A percentile compares a stretch with the other conserved stretches of the same genome.
Conservation (phyloP, 1,284 basidiomycete genomes). For the Cutaneotrichosporon sp. region DNA sequence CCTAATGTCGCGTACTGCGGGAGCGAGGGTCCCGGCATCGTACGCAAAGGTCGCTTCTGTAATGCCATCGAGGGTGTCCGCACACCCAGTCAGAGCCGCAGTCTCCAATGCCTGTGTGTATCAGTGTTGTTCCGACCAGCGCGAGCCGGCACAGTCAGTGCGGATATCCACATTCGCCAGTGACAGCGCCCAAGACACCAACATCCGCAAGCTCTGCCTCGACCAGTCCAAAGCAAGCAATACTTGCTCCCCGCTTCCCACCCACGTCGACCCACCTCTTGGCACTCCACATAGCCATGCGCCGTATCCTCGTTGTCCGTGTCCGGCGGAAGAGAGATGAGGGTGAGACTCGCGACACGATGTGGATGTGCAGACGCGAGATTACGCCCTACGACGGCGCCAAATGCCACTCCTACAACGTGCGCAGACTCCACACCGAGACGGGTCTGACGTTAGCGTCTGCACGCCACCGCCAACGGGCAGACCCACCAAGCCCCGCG, state of each 20-base stretch:
- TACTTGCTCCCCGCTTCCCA: too few relatives aligned
- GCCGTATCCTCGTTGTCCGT: slow-evolving; percentile 12
- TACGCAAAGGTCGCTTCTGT: slow-evolving; percentile 22
- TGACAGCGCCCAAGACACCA: too few relatives aligned
- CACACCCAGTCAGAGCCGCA: slow-evolving; percentile 12
- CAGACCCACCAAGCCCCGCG: slow-evolving; percentile 12
- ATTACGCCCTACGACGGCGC: slow-evolving; percentile 15
- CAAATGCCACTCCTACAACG: slow-evolving; percentile 21
- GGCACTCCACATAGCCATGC: slow-evolving; percentile 20
- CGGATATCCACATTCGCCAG: too few relatives aligned
- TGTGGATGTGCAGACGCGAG: slow-evolving; percentile 12
- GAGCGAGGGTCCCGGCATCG: slow-evolving; percentile 9
- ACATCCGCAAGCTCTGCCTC: background rate
- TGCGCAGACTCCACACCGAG: slow-evolving; percentile 19
- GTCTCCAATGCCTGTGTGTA: slow-evolving; percentile 15
- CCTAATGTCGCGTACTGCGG: slow-evolving; percentile 18
- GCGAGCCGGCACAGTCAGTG: background rate
- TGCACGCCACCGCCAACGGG: too few relatives aligned
- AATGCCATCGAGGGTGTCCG: slow-evolving; percentile 21
- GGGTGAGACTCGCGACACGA: slow-evolving; percentile 9
- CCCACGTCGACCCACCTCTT: slow-evolving; percentile 25
- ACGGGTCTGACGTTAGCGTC: background rate
- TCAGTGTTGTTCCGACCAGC: background rate
- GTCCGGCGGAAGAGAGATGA: slow-evolving; percentile 16
- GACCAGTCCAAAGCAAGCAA: too few relatives aligned